Evolutionary conservation across 1,139 yeast genomes (phyloP).

Genomic region (Hanseniaspora uvarum): DNA sequence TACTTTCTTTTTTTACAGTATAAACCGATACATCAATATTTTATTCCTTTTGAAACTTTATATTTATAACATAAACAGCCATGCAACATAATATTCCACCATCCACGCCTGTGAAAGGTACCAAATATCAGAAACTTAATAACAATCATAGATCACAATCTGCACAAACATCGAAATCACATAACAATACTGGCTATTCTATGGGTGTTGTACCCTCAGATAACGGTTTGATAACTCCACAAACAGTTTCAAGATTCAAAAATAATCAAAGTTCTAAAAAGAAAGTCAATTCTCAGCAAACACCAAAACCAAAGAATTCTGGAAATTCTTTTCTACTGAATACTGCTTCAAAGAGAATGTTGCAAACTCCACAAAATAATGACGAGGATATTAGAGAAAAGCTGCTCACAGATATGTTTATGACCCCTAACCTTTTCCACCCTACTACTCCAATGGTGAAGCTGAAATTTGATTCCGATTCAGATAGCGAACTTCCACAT

Average conservation of each 20-base stretch:
- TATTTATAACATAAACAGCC: background rate
- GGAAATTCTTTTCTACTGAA: background rate
- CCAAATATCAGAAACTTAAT: conserved; percentile 14
- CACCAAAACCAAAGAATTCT: conserved; percentile 7
- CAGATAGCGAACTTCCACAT: conserved; percentile 16
- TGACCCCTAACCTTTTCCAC: conserved; percentile 10
- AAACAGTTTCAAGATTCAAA: conserved; percentile 17
- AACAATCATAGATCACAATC: conserved; percentile 10
- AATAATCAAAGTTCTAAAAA: conserved; percentile 9
- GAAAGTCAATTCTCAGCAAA: background rate
- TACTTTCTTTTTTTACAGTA: background rate
- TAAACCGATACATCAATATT: background rate
- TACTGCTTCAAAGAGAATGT: background rate
- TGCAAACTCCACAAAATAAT: conserved; percentile 12
- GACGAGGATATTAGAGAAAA: conserved; percentile 12
- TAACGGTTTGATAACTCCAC: conserved; percentile 16
- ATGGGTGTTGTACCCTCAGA: background rate
- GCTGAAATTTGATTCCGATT: conserved; percentile 14
- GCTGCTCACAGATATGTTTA: conserved; percentile 12
- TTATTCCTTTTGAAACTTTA: background rate
- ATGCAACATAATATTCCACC: conserved; percentile 14
- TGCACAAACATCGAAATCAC: conserved; percentile 3
- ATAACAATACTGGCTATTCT: background rate
- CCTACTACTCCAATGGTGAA: conserved; percentile 13
- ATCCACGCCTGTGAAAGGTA: conserved; percentile 12